Conservation (phyloP, 352 stramenopile species). For the Globisporangium solare region DNA sequence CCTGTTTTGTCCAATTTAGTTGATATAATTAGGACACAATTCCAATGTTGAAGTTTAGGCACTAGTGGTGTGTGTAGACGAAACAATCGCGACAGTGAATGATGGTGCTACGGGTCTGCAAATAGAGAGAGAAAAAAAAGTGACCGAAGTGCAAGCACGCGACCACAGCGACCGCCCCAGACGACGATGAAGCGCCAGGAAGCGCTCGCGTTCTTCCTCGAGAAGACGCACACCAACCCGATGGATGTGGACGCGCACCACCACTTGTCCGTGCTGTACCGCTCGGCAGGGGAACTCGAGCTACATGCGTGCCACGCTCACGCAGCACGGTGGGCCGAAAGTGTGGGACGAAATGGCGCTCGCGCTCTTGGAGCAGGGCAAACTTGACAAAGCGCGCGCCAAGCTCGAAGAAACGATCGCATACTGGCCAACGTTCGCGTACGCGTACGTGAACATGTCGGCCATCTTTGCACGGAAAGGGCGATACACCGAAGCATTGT, state of each 20-base stretch:
- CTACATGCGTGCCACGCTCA: slow-evolving; percentile 44
- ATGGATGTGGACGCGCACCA: slow-evolving; percentile 55
- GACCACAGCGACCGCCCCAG: background rate
- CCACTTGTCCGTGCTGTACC: slow-evolving; percentile 51
- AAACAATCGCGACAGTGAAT: too few species aligned
- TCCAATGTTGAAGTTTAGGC: too few species aligned
- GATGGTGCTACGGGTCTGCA: too few species aligned
- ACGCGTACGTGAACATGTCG: slow-evolving; percentile 54
- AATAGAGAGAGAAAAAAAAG: too few species aligned
- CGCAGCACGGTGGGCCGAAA: slow-evolving; percentile 43
- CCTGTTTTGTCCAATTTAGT: too few species aligned
- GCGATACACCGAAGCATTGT: slow-evolving; percentile 39
- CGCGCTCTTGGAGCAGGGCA: slow-evolving; percentile 37
- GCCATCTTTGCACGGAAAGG: slow-evolving; percentile 37
- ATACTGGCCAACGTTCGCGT: slow-evolving; percentile 43
- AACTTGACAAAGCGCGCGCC: slow-evolving; percentile 31
- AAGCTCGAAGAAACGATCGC: slow-evolving; percentile 39
- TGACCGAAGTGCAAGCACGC: too few species aligned
- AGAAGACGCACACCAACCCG: slow-evolving; percentile 46
- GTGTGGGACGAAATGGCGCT: slow-evolving; percentile 61
- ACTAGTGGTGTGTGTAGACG: too few species aligned
- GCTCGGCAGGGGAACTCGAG: slow-evolving; percentile 37
- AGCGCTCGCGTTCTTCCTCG: slow-evolving; percentile 60
- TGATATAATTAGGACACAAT: too few species aligned
- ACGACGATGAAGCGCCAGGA: slow-evolving; percentile 37